A percentile compares a stretch with the other conserved stretches of the same genome.
phyloP scores from a whole-genome alignment of 2,329 filamentous ascomycete species.

The Talaromyces pinophilus region DNA sequence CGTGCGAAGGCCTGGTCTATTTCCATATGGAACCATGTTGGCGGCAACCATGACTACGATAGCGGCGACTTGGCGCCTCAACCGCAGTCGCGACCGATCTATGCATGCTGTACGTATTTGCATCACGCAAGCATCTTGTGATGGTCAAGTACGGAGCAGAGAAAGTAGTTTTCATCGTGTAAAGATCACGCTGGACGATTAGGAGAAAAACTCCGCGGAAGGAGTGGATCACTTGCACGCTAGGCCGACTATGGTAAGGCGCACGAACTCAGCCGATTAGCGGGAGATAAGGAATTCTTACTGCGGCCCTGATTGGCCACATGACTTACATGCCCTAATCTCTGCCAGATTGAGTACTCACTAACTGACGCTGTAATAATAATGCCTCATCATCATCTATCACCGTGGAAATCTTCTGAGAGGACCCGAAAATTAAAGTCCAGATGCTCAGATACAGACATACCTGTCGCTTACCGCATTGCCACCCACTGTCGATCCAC shows the following conservation, averaged over 20 bases:
- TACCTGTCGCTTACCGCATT: not conserved
- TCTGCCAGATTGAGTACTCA: constrained; percentile 5
- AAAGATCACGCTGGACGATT: not conserved
- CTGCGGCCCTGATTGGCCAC: not conserved
- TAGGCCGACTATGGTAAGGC: not conserved
- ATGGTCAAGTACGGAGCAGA: not conserved
- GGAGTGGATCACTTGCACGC: not conserved
- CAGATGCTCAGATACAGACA: not conserved
- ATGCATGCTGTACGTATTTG: not conserved
- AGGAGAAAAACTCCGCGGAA: constrained; percentile 21
- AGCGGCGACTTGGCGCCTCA: constrained; percentile 6
- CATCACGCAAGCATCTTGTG: not conserved
- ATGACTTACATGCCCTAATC: not conserved
- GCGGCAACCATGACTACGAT: not conserved
- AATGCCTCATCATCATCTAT: not conserved
- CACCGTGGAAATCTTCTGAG: constrained; percentile 5
- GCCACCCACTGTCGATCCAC: constrained; percentile 4
- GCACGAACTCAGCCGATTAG: not conserved
- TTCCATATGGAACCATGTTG: not conserved
- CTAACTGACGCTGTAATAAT: not conserved
- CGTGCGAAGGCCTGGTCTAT: not conserved
- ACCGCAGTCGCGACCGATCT: not conserved
- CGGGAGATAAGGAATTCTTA: constrained; percentile 1
- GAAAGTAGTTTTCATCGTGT: not conserved
- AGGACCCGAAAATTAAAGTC: no score